These are phyloP conservation scores for Phenoliferia sp. DNA, from an alignment of 1,284 basidiomycete genomes.

Conservation along the genomic window DNA sequence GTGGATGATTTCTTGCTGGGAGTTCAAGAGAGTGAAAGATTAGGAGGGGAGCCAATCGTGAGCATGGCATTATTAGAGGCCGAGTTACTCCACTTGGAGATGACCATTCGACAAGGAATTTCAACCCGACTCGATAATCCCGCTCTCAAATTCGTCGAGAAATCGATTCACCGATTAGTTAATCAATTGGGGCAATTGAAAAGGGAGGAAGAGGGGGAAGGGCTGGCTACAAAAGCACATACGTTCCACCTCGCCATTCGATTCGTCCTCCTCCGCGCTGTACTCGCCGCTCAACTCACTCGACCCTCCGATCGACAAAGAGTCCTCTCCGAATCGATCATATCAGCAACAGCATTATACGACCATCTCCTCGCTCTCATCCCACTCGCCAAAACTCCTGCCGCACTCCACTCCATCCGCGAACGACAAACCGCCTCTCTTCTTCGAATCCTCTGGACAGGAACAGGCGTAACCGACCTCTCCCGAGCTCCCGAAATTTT, in stretches of 20 bases:
- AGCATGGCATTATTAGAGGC: background rate
- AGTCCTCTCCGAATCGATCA: background rate
- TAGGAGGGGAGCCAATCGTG: background rate
- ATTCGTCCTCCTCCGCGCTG: conserved; percentile 20
- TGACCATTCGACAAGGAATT: too few relatives aligned
- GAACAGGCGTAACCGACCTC: background rate
- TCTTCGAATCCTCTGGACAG: background rate
- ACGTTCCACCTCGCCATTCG: conserved; percentile 24
- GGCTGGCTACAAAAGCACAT: conserved; percentile 17
- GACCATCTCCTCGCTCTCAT: background rate
- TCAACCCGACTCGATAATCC: too few relatives aligned
- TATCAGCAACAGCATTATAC: background rate
- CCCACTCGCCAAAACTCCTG: background rate
- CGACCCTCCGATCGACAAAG: background rate
- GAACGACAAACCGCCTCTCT: background rate
- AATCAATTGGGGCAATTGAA: background rate
- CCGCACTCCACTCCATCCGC: background rate
- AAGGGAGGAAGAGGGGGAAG: background rate
- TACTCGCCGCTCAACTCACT: background rate
- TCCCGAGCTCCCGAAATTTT: background rate
- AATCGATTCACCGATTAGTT: background rate
- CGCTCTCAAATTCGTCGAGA: too few relatives aligned
- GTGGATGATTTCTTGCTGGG: conserved; percentile 7
- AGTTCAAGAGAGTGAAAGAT: conserved; percentile 5
- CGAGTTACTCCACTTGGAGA: too few relatives aligned